A percentile compares a stretch with the other conserved stretches of the same genome.
Conservation (phyloP, 2,329 filamentous ascomycete genomes). For the Penicillium brevicompactum region DNA sequence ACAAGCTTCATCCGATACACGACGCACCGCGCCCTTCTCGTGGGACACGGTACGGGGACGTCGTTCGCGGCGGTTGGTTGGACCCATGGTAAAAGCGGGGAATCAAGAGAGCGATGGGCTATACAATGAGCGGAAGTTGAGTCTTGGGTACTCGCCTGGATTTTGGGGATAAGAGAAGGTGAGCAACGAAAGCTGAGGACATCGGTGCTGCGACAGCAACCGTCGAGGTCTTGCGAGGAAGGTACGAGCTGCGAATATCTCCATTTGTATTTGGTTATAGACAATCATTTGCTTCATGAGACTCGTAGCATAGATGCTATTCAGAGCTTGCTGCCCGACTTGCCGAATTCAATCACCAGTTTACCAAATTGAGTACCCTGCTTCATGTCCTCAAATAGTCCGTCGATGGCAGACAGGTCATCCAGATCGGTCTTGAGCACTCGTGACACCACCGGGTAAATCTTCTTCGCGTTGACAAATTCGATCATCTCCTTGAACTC, state of each 20-base stretch:
- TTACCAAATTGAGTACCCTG: constrained; percentile 88
- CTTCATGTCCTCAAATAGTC: constrained; percentile 85
- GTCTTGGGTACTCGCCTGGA: neutral
- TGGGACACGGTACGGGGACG: constrained; percentile 1
- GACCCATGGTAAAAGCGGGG: neutral
- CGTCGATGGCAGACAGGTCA: constrained; percentile 76
- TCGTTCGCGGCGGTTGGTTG: neutral
- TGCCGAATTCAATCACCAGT: constrained; percentile 73
- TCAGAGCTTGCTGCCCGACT: constrained; percentile 44
- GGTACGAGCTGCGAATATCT: constrained; percentile 2
- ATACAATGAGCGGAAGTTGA: constrained; percentile 5
- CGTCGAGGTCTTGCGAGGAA: neutral
- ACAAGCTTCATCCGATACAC: neutral
- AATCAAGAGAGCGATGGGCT: neutral
- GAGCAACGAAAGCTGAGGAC: neutral
- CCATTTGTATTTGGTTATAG: constrained; percentile 1
- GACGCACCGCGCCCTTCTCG: neutral
- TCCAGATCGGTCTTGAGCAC: constrained; percentile 69
- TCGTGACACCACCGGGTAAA: constrained; percentile 76
- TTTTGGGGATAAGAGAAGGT: neutral
- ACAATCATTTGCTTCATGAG: constrained; percentile 1
- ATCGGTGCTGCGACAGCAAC: neutral
- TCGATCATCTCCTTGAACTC: constrained; percentile 91
- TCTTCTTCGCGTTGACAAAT: constrained; percentile 73
- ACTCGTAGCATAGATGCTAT: constrained; percentile 1